A percentile compares a stretch with the other conserved stretches of the same genome.
phyloP scores from a whole-genome alignment of 1,139 yeast genomes.

The Spencermartinsiella ligniputridi region DNA sequence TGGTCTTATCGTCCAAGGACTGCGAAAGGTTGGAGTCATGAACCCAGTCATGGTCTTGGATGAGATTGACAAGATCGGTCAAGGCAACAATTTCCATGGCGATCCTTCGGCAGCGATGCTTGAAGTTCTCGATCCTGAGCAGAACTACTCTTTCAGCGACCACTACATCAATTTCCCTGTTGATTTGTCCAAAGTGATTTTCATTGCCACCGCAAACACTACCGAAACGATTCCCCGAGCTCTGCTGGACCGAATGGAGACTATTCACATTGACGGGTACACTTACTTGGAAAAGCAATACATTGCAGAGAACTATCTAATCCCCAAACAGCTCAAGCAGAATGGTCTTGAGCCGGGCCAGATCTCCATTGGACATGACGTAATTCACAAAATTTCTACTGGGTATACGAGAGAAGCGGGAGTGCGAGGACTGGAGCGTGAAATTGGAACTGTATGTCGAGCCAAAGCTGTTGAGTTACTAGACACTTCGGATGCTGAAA shows the following conservation, averaged over 20 bases:
- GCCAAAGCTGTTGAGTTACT: constrained; percentile 78
- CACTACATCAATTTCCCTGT: constrained; percentile 86
- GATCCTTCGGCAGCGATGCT: constrained; percentile 90
- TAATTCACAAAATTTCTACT: constrained; percentile 57
- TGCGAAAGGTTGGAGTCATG: constrained; percentile 73
- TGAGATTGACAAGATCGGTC: constrained; percentile 81
- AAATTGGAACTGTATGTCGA: constrained; percentile 68
- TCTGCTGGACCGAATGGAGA: constrained; percentile 80
- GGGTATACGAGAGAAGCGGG: constrained; percentile 87
- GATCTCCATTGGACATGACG: constrained; percentile 40
- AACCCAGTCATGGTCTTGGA: constrained; percentile 87
- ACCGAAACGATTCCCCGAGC: constrained; percentile 73
- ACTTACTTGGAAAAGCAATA: constrained; percentile 73
- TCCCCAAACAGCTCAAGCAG: constrained; percentile 73
- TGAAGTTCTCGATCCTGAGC: constrained; percentile 91
- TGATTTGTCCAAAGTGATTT: constrained; percentile 77
- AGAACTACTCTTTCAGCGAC: constrained; percentile 72
- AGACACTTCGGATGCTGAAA: constrained; percentile 31
- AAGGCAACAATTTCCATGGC: constrained; percentile 56
- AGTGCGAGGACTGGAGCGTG: constrained; percentile 72
- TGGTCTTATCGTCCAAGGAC: constrained; percentile 74
- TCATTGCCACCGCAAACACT: constrained; percentile 89
- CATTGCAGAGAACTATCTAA: constrained; percentile 64
- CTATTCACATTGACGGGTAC: constrained; percentile 76
- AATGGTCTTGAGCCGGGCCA: constrained; percentile 57